These are phyloP conservation scores for Nadsonia fulvescens DNA, from an alignment of 805 yeast species.

Conservation along the genomic window DNA sequence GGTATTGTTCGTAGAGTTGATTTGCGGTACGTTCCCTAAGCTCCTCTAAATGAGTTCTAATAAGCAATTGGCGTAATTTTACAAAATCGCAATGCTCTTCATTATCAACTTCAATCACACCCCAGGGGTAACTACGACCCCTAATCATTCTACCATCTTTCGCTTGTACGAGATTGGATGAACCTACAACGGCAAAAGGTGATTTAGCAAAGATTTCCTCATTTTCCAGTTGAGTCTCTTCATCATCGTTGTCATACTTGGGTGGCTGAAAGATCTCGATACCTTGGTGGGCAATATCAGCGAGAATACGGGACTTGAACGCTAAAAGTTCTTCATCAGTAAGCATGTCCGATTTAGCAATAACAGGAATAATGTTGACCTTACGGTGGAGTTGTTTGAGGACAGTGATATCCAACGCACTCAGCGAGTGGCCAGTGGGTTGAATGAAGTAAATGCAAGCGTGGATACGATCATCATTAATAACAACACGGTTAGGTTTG, in stretches of 20 bases:
- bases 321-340: conserved; percentile 66
- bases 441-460: conserved; percentile 88
- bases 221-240: conserved; percentile 53
- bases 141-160: conserved; percentile 67
- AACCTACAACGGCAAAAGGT: conserved; percentile 92
- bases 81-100: conserved; percentile 59
- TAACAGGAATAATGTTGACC: conserved; percentile 85
- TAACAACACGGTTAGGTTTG: conserved; percentile 51
- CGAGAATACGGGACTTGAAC: conserved; percentile 62
- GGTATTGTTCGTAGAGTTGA: conserved; percentile 67
- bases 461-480: conserved; percentile 73
- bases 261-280: conserved; percentile 67
- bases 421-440: conserved; percentile 90
- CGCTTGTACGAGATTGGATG: conserved; percentile 48
- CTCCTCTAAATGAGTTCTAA: conserved; percentile 72
- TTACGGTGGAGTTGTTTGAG: conserved; percentile 78
- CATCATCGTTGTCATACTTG: conserved; percentile 65
- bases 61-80: conserved; percentile 41
- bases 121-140: conserved; percentile 96
- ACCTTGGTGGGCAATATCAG: conserved; percentile 57
- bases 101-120: conserved; percentile 69
- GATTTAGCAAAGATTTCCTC: conserved; percentile 47
- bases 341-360: conserved; percentile 86
- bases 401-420: conserved; percentile 73
- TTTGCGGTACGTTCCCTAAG: conserved; percentile 71